Percentiles rank a stretch among this genome's conserved stretches.
Evolutionary conservation across 352 stramenopile genomes (phyloP).

Genomic region (Thalassiosira sp.): DNA sequence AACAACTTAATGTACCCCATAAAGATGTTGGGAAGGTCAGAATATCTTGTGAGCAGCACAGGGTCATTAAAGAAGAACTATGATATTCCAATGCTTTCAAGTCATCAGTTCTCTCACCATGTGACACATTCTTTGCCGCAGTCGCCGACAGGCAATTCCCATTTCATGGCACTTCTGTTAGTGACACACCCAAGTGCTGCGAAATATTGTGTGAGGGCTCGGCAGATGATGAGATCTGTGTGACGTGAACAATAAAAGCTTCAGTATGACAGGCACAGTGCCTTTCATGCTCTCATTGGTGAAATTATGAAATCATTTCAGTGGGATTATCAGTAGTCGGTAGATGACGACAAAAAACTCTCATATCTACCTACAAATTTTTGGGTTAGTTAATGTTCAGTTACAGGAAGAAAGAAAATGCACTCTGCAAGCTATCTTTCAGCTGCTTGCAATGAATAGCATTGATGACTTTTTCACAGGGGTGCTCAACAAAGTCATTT

Average conservation of each 20-base stretch:
- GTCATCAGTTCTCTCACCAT: constrained; percentile 29
- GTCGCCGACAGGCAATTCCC: constrained; percentile 13
- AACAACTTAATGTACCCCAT: too few relatives aligned
- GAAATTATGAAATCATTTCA: constrained; percentile 29
- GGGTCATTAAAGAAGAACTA: constrained; percentile 18
- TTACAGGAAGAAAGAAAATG: constrained; percentile 47
- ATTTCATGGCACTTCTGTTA: constrained; percentile 34
- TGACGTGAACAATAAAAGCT: constrained; percentile 8
- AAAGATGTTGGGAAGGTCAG: too few relatives aligned
- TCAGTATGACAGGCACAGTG: constrained; percentile 15
- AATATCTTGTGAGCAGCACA: constrained; percentile 11
- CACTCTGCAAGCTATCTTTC: constrained; percentile 26
- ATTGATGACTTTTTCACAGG: constrained; percentile 65
- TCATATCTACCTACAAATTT: background rate
- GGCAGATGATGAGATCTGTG: constrained; percentile 5
- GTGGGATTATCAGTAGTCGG: too few relatives aligned
- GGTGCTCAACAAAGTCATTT: constrained; percentile 51
- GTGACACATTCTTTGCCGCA: constrained; percentile 31
- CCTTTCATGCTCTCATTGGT: constrained; percentile 24
- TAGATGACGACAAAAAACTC: too few relatives aligned
- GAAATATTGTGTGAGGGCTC: constrained; percentile 2
- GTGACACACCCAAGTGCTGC: constrained; percentile 14
- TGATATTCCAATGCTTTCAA: constrained; percentile 32
- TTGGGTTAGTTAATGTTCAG: background rate
- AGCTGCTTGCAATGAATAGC: constrained; percentile 49